Evolutionary conservation across 2,329 filamentous ascomycete genomes (phyloP), one percentile per base, ranked within the genome.

Genomic region (Epichloe gansuensis): DNA sequence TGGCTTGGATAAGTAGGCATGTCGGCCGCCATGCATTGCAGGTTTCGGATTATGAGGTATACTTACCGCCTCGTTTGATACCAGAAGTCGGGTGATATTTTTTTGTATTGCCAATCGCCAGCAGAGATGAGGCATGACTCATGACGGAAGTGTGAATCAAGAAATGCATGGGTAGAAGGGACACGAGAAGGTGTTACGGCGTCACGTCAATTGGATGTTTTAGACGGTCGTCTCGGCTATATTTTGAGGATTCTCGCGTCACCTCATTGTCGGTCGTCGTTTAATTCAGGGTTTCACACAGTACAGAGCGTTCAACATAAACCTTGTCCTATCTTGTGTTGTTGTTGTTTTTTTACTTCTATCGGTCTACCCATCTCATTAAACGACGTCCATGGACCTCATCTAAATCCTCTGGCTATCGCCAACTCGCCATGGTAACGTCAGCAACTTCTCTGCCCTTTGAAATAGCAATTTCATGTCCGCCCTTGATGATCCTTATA

Each of bases 381-480:
- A 4, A 31, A 31, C 8, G 31, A 31, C 31, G 31, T 8, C 31
- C 31, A 31, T 31, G 9, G 27, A 40, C 12, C 12, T 40, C 15
- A 40, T 40, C 15, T 17, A 7, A 8, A 21, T 12, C 41, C 41
- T 43, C 41, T 6, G 11, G 25, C 13, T 36, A 25, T 11, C 23
- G 13, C 70, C 69, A 72, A 41, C 66, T 65, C 31, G 58, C 55
- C 17, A 69, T 60, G 6, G 64, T 63, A 17, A 64, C 57, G 15
- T 71, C 64, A 1, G 78, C 80, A 52, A 87, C 74, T 51, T 81
- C 75, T 9, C 71, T 68, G 3, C 78, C 78, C 52, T 74, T 75
- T 12, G 77, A 77, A 56, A 87, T 80, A 1, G 81, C 81, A 54
- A 89, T 70, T 60, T 88, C 85, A 62, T 89, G 86, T 0, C 84